Conservation (phyloP, 805 yeast genomes). For the Starmerella apis region DNA sequence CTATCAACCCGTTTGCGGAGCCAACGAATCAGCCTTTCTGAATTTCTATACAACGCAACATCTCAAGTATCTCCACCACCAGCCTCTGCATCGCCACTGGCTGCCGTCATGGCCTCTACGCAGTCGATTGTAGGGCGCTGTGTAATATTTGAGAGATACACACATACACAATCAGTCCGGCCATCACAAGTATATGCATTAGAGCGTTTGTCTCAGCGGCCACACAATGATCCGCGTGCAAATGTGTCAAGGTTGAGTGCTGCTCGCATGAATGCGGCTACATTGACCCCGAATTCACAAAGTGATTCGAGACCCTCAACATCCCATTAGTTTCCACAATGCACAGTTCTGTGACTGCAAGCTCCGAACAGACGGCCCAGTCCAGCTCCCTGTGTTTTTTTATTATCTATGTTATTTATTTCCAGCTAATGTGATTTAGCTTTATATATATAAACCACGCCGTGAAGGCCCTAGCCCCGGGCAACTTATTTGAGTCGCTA, state of each 20-base stretch:
- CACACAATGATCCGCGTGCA: not conserved
- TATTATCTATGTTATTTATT: not conserved
- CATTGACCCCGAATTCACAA: too few relatives aligned
- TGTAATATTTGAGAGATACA: constrained; percentile 28
- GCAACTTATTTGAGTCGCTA: too few relatives aligned
- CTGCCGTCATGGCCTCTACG: constrained; percentile 29
- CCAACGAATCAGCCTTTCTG: constrained; percentile 68
- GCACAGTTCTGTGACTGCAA: too few relatives aligned
- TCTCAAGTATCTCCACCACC: constrained; percentile 43
- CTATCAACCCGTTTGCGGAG: constrained; percentile 60
- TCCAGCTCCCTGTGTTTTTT: too few relatives aligned
- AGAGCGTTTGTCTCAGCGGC: constrained; percentile 3
- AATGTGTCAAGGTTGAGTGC: not conserved
- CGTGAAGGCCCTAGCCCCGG: not conserved
- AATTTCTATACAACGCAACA: constrained; percentile 73
- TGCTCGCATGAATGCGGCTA: not conserved
- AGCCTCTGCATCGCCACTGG: constrained; percentile 24
- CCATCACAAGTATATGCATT: constrained; percentile 26
- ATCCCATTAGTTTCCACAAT: too few relatives aligned
- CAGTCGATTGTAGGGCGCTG: constrained; percentile 32
- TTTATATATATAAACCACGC: not conserved
- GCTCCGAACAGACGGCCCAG: too few relatives aligned
- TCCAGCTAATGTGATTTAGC: not conserved
- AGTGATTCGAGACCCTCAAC: too few relatives aligned
- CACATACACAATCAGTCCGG: constrained; percentile 27